phyloP scores from a whole-genome alignment of 306 rosid genomes.

The Luffa acutangula region DNA sequence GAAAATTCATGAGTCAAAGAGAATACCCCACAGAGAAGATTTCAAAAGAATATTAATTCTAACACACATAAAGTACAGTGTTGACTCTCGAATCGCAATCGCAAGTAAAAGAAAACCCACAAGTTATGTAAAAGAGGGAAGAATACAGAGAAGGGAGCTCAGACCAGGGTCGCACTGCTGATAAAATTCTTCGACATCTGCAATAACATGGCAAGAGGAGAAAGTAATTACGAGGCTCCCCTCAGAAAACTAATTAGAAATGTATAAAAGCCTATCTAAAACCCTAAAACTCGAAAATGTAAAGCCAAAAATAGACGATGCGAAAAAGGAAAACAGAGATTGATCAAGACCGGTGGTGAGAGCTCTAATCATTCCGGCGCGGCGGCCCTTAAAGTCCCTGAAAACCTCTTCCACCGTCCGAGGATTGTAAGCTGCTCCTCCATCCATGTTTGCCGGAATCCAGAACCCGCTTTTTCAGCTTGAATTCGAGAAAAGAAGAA shows the following conservation, averaged over 20 bases:
- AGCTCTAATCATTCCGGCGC: slow-evolving; percentile 48
- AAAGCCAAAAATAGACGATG: background rate
- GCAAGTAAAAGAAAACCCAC: background rate
- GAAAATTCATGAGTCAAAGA: background rate
- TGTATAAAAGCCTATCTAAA: background rate
- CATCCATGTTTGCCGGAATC: slow-evolving; percentile 29
- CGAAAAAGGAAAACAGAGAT: background rate
- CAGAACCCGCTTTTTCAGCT: slow-evolving; percentile 4
- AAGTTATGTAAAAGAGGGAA: background rate
- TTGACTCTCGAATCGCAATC: background rate
- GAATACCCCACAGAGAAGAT: background rate
- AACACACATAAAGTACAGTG: background rate
- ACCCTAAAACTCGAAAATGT: slow-evolving; percentile 7
- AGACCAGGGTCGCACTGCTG: slow-evolving; percentile 66
- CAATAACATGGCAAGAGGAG: background rate
- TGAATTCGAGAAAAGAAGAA: background rate
- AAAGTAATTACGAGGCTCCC: background rate
- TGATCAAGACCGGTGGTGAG: slow-evolving; percentile 42
- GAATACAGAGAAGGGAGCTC: slow-evolving; percentile 15
- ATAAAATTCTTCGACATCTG: slow-evolving; percentile 52
- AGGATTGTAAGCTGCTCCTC: slow-evolving; percentile 27
- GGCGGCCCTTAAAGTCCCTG: slow-evolving; percentile 55
- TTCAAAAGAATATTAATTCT: background rate
- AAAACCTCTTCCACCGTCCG: slow-evolving; percentile 59
- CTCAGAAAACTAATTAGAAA: background rate